phyloP scores from a whole-genome alignment of 2,329 filamentous ascomycete genomes.

The Allantophomopsis lycopodina region DNA sequence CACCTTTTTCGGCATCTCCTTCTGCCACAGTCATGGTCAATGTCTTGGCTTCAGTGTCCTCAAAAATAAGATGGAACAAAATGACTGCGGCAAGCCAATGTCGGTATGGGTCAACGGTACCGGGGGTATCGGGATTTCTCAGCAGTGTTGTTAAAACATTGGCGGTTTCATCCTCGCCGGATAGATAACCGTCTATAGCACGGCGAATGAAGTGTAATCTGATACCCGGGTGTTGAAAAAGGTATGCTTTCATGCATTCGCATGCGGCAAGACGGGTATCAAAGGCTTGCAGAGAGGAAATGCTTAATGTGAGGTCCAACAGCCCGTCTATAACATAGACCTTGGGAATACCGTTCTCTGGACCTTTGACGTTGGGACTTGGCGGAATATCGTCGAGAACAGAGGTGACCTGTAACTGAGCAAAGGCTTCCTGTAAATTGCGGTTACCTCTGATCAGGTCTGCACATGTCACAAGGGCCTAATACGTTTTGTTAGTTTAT shows the following conservation, averaged over 20 bases:
- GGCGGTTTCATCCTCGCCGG: slow-evolving; percentile 66
- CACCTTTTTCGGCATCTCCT: slow-evolving; percentile 76
- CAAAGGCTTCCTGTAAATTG: slow-evolving; percentile 75
- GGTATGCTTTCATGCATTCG: slow-evolving; percentile 87
- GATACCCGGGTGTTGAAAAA: slow-evolving; percentile 68
- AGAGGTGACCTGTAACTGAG: slow-evolving; percentile 65
- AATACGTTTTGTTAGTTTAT: slow-evolving; percentile 4
- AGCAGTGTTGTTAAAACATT: slow-evolving; percentile 82
- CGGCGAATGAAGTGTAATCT: slow-evolving; percentile 73
- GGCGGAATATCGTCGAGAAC: slow-evolving; percentile 28
- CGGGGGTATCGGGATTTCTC: slow-evolving; percentile 43
- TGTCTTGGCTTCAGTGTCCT: slow-evolving; percentile 66
- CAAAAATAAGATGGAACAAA: slow-evolving; percentile 72
- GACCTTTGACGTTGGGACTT: slow-evolving; percentile 23
- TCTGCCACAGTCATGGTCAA: slow-evolving; percentile 74
- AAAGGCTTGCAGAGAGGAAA: slow-evolving; percentile 53
- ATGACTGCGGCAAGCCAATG: slow-evolving; percentile 83
- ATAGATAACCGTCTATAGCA: slow-evolving; percentile 76
- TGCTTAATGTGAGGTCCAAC: slow-evolving; percentile 65
- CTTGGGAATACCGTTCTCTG: slow-evolving; percentile 37
- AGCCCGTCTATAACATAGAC: slow-evolving; percentile 92
- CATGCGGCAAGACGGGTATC: slow-evolving; percentile 75
- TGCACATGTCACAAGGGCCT: slow-evolving; percentile 74
- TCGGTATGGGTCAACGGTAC: slow-evolving; percentile 69
- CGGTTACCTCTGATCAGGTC: slow-evolving; percentile 78